Percentiles rank a stretch among this genome's conserved stretches.
These are phyloP conservation scores for Sideroxylon spinosum DNA, from an alignment of 179 eudicot genomes.

Conservation along the genomic window DNA sequence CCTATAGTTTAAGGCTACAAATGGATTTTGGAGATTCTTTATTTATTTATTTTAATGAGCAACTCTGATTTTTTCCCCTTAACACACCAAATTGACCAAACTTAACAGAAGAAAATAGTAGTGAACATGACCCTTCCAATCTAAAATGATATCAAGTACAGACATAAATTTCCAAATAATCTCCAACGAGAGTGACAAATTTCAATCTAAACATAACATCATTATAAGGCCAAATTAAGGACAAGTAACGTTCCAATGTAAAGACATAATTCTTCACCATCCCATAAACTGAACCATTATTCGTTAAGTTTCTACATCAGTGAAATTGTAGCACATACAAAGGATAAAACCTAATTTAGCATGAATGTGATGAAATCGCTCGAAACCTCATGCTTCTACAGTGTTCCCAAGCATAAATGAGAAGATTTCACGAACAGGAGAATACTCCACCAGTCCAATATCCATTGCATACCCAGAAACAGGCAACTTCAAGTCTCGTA, in stretches of 20 bases:
- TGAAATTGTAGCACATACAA: background rate
- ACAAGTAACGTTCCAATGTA: background rate
- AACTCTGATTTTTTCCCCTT: background rate
- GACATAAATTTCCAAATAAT: background rate
- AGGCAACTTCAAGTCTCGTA: slow-evolving; percentile 82
- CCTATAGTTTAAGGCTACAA: background rate
- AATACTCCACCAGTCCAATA: slow-evolving; percentile 76
- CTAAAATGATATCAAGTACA: background rate
- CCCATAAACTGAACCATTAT: slow-evolving; percentile 13
- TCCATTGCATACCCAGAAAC: slow-evolving; percentile 75
- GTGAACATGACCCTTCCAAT: background rate
- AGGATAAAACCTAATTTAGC: slow-evolving; percentile 6
- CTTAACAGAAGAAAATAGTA: background rate
- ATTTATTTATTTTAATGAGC: background rate
- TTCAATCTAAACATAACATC: background rate
- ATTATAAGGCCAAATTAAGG: background rate
- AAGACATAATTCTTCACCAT: background rate
- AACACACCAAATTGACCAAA: background rate
- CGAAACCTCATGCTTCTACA: slow-evolving; percentile 37
- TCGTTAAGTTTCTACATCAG: slow-evolving; percentile 29
- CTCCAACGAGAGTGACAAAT: background rate
- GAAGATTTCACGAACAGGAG: slow-evolving; percentile 68
- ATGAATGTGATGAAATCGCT: background rate
- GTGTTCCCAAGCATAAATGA: slow-evolving; percentile 61
- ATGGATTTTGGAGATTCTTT: background rate